Base-by-base conservation (phyloP, 2,329 filamentous ascomycete species). In the Didymella pinodella region DNA sequence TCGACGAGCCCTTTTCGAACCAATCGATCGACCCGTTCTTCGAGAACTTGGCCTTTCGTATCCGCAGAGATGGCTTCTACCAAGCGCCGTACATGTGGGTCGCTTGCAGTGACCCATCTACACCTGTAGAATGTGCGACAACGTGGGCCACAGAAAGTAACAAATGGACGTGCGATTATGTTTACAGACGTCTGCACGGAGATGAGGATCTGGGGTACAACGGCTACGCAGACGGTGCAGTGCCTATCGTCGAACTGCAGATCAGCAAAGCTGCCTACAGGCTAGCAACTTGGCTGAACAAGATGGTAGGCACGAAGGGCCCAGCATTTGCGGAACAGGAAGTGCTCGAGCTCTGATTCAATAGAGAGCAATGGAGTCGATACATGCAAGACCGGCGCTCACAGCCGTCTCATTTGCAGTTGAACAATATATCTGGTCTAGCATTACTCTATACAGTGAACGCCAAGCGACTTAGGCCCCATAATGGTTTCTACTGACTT, bases 251-350 rank as follows among this genome's bases (percentile, higher is more conserved):
- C 5, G 77, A 79, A 61, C 28, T 79, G 36, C 78, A 79, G 57
- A 74, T 79, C 31, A 77, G 75, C 54, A 80, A 79, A 57, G 77
- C 77, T 7, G 76, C 75, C 5, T 62, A 78, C 48, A 70, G 77
- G 48, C 47, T 79, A 34, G 77, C 65, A 4, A 76, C 73, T 6
- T 80, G 77, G 77, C 61, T 79, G 49, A 79, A 80, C 44, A 69
- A 67, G 18, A 52, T 79, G 28, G 75, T 77, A 1, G 64, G 59
- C 12, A 59, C 54, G 2, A 46, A 59, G 6, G 48, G 34, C n/a
- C 44, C 62, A 10, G 44, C 12, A 7, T 7, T 16, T 10, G 54
- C 61, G 10, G 46, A 57, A 18, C 56, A 66, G 44, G 65, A 70
- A 28, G 48, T 66, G 2, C 46, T 68, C 25, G 67, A 70, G 52